Evolutionary conservation across 495 filamentous ascomycete genomes (phyloP).

Genomic region (Hypoxylon lienhwacheense): DNA sequence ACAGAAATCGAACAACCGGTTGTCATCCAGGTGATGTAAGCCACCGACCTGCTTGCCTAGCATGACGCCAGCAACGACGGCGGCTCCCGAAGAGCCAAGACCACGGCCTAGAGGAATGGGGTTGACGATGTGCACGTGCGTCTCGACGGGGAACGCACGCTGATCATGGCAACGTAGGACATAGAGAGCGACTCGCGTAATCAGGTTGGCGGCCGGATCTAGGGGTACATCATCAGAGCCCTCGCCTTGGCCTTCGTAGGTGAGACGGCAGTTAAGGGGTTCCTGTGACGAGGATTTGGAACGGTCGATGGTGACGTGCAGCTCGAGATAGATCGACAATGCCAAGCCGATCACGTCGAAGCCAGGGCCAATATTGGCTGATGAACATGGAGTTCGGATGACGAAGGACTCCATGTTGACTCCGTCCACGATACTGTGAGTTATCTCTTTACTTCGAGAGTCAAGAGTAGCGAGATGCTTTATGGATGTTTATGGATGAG

Average conservation of each 20-base stretch:
- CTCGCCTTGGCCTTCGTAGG: slow-evolving; percentile 81
- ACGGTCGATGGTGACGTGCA: slow-evolving; percentile 70
- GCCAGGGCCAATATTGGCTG: slow-evolving; percentile 92
- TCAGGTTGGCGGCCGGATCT: slow-evolving; percentile 78
- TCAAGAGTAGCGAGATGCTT: not conserved
- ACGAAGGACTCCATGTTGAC: slow-evolving; percentile 53
- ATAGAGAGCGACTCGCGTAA: slow-evolving; percentile 89
- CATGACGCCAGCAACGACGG: slow-evolving; percentile 90
- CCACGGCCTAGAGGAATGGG: slow-evolving; percentile 90
- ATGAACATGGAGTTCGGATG: slow-evolving; percentile 79
- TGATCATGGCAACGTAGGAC: slow-evolving; percentile 87
- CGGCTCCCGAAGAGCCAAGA: slow-evolving; percentile 88
- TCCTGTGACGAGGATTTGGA: slow-evolving; percentile 53
- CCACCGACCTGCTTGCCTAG: slow-evolving; percentile 86
- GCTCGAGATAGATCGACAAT: slow-evolving; percentile 84
- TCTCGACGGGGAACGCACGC: slow-evolving; percentile 77
- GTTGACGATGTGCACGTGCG: slow-evolving; percentile 90
- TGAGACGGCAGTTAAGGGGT: slow-evolving; percentile 82
- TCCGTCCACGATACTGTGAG: not conserved
- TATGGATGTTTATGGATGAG: no score
- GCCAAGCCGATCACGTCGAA: slow-evolving; percentile 98
- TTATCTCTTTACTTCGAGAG: no score
- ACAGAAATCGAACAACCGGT: slow-evolving; percentile 88
- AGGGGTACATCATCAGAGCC: slow-evolving; percentile 73
- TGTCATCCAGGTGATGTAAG: slow-evolving; percentile 72